These are phyloP conservation scores for Clavariopsis aquatica DNA, from an alignment of 495 filamentous ascomycete species.

Conservation along the genomic window DNA sequence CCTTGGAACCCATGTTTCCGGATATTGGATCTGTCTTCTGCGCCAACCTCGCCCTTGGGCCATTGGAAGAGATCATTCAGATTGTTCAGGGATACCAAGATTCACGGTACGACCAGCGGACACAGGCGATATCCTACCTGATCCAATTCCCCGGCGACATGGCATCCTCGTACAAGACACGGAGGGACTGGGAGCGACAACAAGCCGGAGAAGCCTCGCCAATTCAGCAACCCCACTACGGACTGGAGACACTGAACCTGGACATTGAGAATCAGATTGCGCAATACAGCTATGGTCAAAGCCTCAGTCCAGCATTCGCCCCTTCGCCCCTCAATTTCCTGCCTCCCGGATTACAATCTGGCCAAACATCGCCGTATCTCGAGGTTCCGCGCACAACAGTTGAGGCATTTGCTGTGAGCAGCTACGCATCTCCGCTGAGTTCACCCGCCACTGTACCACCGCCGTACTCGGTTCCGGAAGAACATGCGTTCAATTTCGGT, in stretches of 20 bases:
- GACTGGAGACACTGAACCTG: slow-evolving; percentile 35
- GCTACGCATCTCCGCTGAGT: slow-evolving; percentile 36
- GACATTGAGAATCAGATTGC: slow-evolving; percentile 39
- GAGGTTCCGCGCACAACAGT: slow-evolving; percentile 41
- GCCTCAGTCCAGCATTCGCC: slow-evolving; percentile 47
- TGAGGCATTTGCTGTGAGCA: slow-evolving; percentile 28
- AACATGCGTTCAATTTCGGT: slow-evolving; percentile 36
- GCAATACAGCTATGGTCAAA: slow-evolving; percentile 40
- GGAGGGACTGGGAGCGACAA: slow-evolving; percentile 37
- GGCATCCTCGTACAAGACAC: slow-evolving; percentile 37
- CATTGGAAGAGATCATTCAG: slow-evolving; percentile 45
- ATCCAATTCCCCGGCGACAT: slow-evolving; percentile 45
- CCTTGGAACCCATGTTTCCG: slow-evolving; percentile 86
- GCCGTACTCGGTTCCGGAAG: slow-evolving; percentile 35
- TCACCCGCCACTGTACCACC: slow-evolving; percentile 35
- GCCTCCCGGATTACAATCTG: slow-evolving; percentile 31
- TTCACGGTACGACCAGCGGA: slow-evolving; percentile 32
- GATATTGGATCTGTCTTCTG: slow-evolving; percentile 79
- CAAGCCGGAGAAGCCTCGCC: slow-evolving; percentile 35
- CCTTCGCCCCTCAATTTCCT: slow-evolving; percentile 41
- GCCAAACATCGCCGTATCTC: slow-evolving; percentile 41
- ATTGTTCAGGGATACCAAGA: slow-evolving; percentile 43
- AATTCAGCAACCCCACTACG: slow-evolving; percentile 30
- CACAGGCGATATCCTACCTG: slow-evolving; percentile 38
- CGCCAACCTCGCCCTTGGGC: slow-evolving; percentile 41